Conservation (phyloP, 169 alveolate species). For the Babesia bovis region DNA sequence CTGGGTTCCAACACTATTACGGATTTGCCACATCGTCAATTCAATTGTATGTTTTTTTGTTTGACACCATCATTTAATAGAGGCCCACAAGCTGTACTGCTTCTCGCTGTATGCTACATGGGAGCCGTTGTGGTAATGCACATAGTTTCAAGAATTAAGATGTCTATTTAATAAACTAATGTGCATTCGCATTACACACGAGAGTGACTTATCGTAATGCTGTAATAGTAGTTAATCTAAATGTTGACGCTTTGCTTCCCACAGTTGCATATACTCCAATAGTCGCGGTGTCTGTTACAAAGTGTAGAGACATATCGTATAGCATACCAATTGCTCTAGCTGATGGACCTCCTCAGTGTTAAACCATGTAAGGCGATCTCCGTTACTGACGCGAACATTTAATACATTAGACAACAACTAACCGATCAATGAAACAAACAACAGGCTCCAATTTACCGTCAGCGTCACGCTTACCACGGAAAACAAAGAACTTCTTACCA, state of each 20-base stretch:
- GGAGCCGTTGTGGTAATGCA: conserved; percentile 79
- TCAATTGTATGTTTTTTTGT: conserved; percentile 36
- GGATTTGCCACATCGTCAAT: conserved; percentile 58
- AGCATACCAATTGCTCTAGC: conserved; percentile 50
- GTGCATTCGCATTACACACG: neutral
- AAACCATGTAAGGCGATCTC: conserved; percentile 51
- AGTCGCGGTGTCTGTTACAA: conserved; percentile 44
- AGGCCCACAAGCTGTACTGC: conserved; percentile 77
- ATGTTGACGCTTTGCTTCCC: conserved; percentile 14
- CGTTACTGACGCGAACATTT: conserved; percentile 24
- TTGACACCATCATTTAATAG: conserved; percentile 20
- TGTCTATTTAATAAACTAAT: conserved; percentile 2
- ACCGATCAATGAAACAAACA: conserved; percentile 77
- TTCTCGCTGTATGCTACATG: conserved; percentile 72
- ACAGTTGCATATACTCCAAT: conserved; percentile 30
- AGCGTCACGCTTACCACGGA: conserved; percentile 77
- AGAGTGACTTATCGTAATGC: neutral
- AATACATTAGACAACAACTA: neutral
- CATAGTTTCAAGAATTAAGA: conserved; percentile 71
- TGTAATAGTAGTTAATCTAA: neutral
- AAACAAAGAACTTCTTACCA: conserved; percentile 76
- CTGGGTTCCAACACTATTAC: conserved; percentile 64
- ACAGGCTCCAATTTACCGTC: conserved; percentile 81
- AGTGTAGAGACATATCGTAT: neutral
- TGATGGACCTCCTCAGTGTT: conserved; percentile 68